Conservation (phyloP, 2,329 filamentous ascomycete species). For the Stachybotrys echinatus region DNA sequence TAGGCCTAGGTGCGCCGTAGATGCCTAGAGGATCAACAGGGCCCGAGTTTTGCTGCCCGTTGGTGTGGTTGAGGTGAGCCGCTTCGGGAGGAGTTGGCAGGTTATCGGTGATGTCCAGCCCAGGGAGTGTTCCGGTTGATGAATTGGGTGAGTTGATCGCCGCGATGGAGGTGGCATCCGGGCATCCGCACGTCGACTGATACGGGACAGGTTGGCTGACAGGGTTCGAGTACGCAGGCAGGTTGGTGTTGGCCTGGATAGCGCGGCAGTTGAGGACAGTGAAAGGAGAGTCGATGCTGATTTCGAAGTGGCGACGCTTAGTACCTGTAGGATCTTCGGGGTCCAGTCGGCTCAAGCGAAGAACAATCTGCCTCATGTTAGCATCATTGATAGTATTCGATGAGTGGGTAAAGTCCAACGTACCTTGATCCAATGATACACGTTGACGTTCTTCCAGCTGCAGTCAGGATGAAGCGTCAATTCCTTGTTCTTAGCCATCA, state of each 20-base stretch:
- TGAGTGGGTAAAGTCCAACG: conserved; percentile 14
- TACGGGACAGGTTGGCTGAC: conserved; percentile 42
- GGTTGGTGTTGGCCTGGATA: conserved; percentile 81
- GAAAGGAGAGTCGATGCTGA: conserved; percentile 93
- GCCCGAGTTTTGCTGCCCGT: conserved; percentile 11
- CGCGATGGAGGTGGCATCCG: conserved; percentile 41
- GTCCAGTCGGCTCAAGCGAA: conserved; percentile 83
- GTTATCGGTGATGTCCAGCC: conserved; percentile 25
- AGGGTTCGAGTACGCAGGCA: conserved; percentile 67
- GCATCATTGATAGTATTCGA: not conserved
- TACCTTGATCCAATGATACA: conserved; percentile 96
- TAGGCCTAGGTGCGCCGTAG: conserved; percentile 53
- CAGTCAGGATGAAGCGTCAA: conserved; percentile 78
- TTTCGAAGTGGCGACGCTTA: conserved; percentile 87
- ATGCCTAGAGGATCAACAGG: conserved; percentile 5
- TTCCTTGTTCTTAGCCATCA: conserved; percentile 68
- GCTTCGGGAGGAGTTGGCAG: conserved; percentile 49
- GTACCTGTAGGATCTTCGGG: conserved; percentile 63
- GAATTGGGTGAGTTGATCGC: conserved; percentile 67
- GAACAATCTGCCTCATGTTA: conserved; percentile 62
- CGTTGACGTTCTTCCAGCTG: conserved; percentile 88
- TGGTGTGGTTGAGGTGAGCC: conserved; percentile 36
- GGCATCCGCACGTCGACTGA: conserved; percentile 48
- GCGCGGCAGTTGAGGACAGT: conserved; percentile 89
- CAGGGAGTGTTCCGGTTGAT: conserved; percentile 43